Percentiles rank a stretch among this genome's conserved stretches.
Evolutionary conservation across 805 yeast species (phyloP).

Genomic region (Teunomyces panamensis): DNA sequence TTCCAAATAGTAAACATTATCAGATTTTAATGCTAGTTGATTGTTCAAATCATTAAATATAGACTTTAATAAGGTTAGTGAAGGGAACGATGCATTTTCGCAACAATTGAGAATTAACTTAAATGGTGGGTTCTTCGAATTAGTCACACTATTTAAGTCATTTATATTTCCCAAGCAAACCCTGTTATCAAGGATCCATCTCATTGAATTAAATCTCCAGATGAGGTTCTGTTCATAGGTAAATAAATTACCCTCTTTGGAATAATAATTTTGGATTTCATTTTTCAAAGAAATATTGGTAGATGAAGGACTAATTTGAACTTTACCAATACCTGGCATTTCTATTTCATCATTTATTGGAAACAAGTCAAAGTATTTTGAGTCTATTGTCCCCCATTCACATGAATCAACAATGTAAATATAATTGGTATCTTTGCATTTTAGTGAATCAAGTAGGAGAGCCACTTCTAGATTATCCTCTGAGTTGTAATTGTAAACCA

Average conservation of each 20-base stretch:
- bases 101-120: constrained; percentile 19
- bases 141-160: constrained; percentile 23
- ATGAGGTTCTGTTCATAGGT: constrained; percentile 34
- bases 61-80: constrained; percentile 9
- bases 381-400: constrained; percentile 6
- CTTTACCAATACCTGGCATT: neutral
- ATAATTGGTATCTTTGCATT: constrained; percentile 7
- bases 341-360: neutral
- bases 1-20: constrained; percentile 23
- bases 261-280: neutral
- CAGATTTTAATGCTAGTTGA: neutral
- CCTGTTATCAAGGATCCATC: constrained; percentile 22
- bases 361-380: constrained; percentile 1
- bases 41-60: constrained; percentile 10
- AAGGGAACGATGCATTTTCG: constrained; percentile 18
- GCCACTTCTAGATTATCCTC: constrained; percentile 9
- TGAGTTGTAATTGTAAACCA: constrained; percentile 26
- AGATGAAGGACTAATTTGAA: neutral
- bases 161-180: constrained; percentile 31
- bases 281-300: neutral
- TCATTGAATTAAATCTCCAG: constrained; percentile 30
- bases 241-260: constrained; percentile 16
- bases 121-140: constrained; percentile 9
- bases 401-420: constrained; percentile 19
- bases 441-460: constrained; percentile 17